These are phyloP conservation scores for Aspergillus incahuasiensis DNA, from an alignment of 495 filamentous ascomycete species.

Conservation along the genomic window DNA sequence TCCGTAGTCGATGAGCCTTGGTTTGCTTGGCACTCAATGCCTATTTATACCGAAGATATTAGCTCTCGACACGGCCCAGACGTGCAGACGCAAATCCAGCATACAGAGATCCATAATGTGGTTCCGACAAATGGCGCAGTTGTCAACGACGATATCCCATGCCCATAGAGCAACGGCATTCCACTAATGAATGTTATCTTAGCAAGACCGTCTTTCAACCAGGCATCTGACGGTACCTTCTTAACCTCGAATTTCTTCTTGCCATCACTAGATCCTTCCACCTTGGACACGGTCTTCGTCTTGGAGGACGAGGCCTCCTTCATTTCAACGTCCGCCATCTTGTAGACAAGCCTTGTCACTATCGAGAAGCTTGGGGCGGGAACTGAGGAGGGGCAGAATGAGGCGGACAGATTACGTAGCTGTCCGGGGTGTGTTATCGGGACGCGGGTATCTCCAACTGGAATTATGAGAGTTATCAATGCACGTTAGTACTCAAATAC, in stretches of 20 bases:
- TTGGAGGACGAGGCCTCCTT: conserved; percentile 66
- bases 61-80: background rate
- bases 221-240: conserved; percentile 57
- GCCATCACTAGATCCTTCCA: conserved; percentile 55
- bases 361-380: background rate
- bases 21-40: conserved; percentile 99
- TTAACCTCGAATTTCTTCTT: conserved; percentile 98
- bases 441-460: background rate
- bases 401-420: conserved; percentile 20
- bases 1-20: conserved; percentile 96
- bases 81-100: conserved; percentile 27
- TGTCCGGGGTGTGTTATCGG: background rate
- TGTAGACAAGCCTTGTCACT: conserved; percentile 2
- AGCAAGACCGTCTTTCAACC: background rate
- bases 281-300: conserved; percentile 59
- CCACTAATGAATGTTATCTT: conserved; percentile 58
- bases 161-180: conserved; percentile 99
- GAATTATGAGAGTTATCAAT: background rate
- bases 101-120: conserved; percentile 99
- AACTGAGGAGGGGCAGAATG: conserved; percentile 15
- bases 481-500: background rate
- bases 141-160: conserved; percentile 99
- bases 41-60: conserved; percentile 42
- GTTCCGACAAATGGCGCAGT: conserved; percentile 98
- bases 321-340: conserved; percentile 97